Conservation (phyloP, 2,329 filamentous ascomycete species). For the Fusarium longipes region DNA sequence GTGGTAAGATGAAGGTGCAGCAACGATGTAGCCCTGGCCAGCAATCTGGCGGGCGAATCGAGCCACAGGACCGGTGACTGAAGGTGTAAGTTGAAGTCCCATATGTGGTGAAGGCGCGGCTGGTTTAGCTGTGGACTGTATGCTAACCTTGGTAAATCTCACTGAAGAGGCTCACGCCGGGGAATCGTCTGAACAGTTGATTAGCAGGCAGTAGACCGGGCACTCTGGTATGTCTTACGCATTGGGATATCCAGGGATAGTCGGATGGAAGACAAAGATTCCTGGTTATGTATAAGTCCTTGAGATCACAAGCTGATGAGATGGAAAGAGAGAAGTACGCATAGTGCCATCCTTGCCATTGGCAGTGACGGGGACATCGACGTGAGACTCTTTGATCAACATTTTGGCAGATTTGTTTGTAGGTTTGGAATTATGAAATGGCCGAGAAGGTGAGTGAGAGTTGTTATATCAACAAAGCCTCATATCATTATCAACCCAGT, state of each 20-base stretch:
- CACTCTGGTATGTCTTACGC: conserved; percentile 64
- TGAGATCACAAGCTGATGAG: conserved; percentile 15
- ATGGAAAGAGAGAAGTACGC: conserved; percentile 53
- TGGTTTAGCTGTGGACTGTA: conserved; percentile 51
- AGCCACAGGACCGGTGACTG: conserved; percentile 89
- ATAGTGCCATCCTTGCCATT: conserved; percentile 66
- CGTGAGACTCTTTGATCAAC: conserved; percentile 65
- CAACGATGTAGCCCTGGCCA: conserved; percentile 92
- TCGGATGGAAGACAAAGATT: conserved; percentile 89
- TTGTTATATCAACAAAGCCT: conserved; percentile 9
- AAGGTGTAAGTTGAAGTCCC: neutral
- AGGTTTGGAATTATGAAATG: neutral
- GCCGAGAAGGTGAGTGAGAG: neutral
- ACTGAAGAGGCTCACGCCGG: conserved; percentile 87
- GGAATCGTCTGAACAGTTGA: conserved; percentile 68
- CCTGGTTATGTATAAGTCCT: conserved; percentile 61
- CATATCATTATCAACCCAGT: conserved; percentile 25
- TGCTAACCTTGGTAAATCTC: conserved; percentile 93
- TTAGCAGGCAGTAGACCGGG: conserved; percentile 4
- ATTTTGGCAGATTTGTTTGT: conserved; percentile 49
- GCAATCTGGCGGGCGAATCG: conserved; percentile 93
- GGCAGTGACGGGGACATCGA: conserved; percentile 62
- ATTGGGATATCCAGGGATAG: conserved; percentile 85
- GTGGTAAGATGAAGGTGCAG: conserved; percentile 90
- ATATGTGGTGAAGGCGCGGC: neutral